A percentile compares a stretch with the other conserved stretches of the same genome.
Evolutionary conservation across 805 yeast species (phyloP).

Genomic region (Myxozyma neglecta): DNA sequence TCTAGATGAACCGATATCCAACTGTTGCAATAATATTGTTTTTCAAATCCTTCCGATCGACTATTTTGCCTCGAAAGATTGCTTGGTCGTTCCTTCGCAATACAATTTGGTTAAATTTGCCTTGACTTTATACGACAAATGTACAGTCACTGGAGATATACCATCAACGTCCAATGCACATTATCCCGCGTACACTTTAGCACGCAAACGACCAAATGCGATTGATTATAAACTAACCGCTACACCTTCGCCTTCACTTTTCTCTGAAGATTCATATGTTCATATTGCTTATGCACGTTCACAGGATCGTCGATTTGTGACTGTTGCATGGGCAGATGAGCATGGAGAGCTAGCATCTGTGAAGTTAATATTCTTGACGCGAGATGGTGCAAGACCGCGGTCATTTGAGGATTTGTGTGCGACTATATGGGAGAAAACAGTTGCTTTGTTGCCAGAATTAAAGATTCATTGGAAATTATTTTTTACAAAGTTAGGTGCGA

Average conservation of each 20-base stretch:
- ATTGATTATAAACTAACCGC: slow-evolving; percentile 36
- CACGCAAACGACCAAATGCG: slow-evolving; percentile 39
- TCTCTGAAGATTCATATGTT: slow-evolving; percentile 70
- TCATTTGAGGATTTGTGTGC: slow-evolving; percentile 38
- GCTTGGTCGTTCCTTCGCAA: slow-evolving; percentile 38
- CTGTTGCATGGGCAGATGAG: slow-evolving; percentile 88
- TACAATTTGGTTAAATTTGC: slow-evolving; percentile 35
- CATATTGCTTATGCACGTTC: slow-evolving; percentile 87
- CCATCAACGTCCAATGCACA: slow-evolving; percentile 1
- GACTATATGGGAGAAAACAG: slow-evolving; percentile 40
- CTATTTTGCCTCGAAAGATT: slow-evolving; percentile 34
- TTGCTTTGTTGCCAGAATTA: slow-evolving; percentile 31
- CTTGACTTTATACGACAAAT: slow-evolving; percentile 39
- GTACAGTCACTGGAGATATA: slow-evolving; percentile 18
- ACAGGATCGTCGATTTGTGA: slow-evolving; percentile 76
- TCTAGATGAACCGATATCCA: not conserved
- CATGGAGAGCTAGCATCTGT: slow-evolving; percentile 63
- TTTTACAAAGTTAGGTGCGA: slow-evolving; percentile 41
- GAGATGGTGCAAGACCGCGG: slow-evolving; percentile 31
- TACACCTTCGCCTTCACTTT: slow-evolving; percentile 39
- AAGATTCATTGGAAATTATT: slow-evolving; percentile 40
- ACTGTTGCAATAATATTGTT: slow-evolving; percentile 10
- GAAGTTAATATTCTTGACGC: slow-evolving; percentile 48
- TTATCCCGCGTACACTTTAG: slow-evolving; percentile 40
- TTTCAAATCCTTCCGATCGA: slow-evolving; percentile 27